Percentiles rank a stretch among this genome's conserved stretches.
Conservation (phyloP, 2,329 filamentous ascomycete genomes). For the Coniochaeta ligniaria region DNA sequence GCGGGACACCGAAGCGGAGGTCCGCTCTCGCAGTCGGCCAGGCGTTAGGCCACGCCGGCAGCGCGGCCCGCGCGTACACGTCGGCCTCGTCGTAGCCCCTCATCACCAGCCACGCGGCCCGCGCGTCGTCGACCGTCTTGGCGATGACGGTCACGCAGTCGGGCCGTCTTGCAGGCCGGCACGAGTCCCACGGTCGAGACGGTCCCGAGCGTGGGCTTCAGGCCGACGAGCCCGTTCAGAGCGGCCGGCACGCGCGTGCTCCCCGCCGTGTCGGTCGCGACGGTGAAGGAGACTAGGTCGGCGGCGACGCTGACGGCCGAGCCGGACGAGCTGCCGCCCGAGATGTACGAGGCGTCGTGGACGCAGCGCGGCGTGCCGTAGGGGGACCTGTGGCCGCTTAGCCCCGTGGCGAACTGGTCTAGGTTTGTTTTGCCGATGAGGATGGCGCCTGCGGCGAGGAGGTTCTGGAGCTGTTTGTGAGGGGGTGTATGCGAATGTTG, state of each 20-base stretch:
- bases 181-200: conserved; percentile 36
- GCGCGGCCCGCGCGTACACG: conserved; percentile 27
- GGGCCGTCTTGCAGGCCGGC: conserved; percentile 42
- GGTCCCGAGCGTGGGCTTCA: conserved; percentile 40
- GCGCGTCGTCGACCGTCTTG: conserved; percentile 34
- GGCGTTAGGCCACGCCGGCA: conserved; percentile 8
- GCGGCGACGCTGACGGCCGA: conserved; percentile 44
- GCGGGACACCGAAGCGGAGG: conserved; percentile 39
- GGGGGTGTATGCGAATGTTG: conserved; percentile 37
- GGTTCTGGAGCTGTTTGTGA: conserved; percentile 31
- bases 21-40: conserved; percentile 5
- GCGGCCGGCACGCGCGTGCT: conserved; percentile 42
- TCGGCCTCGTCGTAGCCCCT: conserved; percentile 36
- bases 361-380: conserved; percentile 38
- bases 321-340: conserved; percentile 48
- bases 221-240: conserved; percentile 43
- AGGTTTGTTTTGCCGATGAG: conserved; percentile 51
- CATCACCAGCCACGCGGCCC: conserved; percentile 36
- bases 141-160: conserved; percentile 44
- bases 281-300: conserved; percentile 42
- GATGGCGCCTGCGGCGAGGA: conserved; percentile 43
- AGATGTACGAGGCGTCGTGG: conserved; percentile 12
- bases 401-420: conserved; percentile 54
- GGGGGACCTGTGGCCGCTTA: conserved; percentile 51
- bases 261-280: conserved; percentile 50